Conservation (phyloP, 352 stramenopile genomes). For the Hyphochytrium catenoides region DNA sequence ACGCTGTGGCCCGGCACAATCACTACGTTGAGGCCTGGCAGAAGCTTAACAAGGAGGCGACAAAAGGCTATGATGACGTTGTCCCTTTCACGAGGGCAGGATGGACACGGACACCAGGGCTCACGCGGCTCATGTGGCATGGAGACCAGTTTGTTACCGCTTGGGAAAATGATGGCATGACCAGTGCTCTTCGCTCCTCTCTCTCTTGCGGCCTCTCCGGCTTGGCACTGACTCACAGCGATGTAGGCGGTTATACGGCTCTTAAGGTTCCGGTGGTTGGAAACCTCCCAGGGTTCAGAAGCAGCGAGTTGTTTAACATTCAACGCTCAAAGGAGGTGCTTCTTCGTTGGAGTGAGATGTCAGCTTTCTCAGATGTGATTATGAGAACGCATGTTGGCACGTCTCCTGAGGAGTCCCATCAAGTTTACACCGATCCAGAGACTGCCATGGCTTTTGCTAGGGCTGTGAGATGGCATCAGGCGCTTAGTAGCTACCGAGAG, state of each 20-base stretch:
- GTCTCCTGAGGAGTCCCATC: conserved; percentile 6
- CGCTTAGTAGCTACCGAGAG: too few species aligned
- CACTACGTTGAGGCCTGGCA: conserved; percentile 12
- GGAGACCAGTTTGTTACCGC: conserved; percentile 17
- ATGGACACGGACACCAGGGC: conserved; percentile 6
- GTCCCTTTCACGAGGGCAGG: conserved; percentile 18
- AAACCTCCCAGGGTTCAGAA: too few species aligned
- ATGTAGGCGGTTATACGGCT: conserved; percentile 18
- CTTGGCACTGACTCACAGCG: conserved; percentile 13
- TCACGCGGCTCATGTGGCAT: conserved; percentile 14
- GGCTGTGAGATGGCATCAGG: conserved; percentile 5
- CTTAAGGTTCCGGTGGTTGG: too few species aligned
- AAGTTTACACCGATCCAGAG: conserved; percentile 9
- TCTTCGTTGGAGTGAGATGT: conserved; percentile 13
- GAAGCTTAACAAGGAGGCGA: conserved; percentile 8
- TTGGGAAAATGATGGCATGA: conserved; percentile 14
- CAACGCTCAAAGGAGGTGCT: conserved; percentile 13
- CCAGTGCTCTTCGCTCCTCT: conserved; percentile 10
- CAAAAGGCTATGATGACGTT: conserved; percentile 10
- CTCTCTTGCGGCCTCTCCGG: conserved; percentile 13
- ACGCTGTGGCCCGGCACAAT: conserved; percentile 10
- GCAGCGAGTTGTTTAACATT: too few species aligned
- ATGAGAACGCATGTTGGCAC: conserved; percentile 16
- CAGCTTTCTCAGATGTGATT: conserved; percentile 12
- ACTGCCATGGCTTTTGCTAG: conserved; percentile 10